phyloP scores from a whole-genome alignment of 495 filamentous ascomycete species.

The Aspergillus affinis region DNA sequence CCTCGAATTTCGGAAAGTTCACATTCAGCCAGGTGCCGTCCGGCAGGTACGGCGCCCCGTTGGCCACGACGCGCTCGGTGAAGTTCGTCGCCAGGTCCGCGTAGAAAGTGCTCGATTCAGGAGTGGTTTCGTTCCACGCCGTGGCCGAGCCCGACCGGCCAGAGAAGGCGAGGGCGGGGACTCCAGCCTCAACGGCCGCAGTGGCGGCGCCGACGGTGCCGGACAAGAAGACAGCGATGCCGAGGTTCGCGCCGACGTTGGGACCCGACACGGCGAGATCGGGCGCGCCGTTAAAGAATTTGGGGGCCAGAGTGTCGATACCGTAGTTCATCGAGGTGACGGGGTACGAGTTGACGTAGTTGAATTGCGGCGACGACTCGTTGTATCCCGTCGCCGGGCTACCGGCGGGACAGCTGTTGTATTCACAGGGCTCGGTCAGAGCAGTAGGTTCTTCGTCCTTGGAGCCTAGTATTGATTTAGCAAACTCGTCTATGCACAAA shows the following conservation, averaged over 20 bases:
- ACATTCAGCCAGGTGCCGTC: slow-evolving; percentile 62
- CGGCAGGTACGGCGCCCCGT: slow-evolving; percentile 62
- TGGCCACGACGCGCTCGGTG: slow-evolving; percentile 48
- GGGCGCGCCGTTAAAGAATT: slow-evolving; percentile 48
- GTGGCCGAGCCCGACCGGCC: slow-evolving; percentile 49
- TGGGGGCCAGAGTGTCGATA: slow-evolving; percentile 53
- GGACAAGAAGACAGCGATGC: slow-evolving; percentile 50
- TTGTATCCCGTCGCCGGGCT: slow-evolving; percentile 56
- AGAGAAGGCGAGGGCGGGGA: slow-evolving; percentile 66
- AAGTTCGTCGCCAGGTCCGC: slow-evolving; percentile 59
- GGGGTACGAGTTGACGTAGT: slow-evolving; percentile 70
- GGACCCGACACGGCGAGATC: slow-evolving; percentile 64
- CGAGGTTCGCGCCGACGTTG: slow-evolving; percentile 63
- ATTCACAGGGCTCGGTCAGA: slow-evolving; percentile 52
- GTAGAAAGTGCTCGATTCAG: slow-evolving; percentile 55
- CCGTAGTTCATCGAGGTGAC: slow-evolving; percentile 64
- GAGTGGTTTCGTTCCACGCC: slow-evolving; percentile 50
- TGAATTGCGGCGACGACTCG: slow-evolving; percentile 54
- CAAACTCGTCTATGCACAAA: too few species aligned
- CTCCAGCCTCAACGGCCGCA: slow-evolving; percentile 50
- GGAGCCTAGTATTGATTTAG: slow-evolving; percentile 42
- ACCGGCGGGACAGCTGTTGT: slow-evolving; percentile 55
- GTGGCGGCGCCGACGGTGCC: slow-evolving; percentile 63
- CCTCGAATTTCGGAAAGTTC: slow-evolving; percentile 57
- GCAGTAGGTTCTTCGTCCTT: slow-evolving; percentile 44